Percentiles rank a stretch among this genome's conserved stretches.
These are phyloP conservation scores for Trichosporon sp. DNA, from an alignment of 1,284 basidiomycete species.

Conservation along the genomic window DNA sequence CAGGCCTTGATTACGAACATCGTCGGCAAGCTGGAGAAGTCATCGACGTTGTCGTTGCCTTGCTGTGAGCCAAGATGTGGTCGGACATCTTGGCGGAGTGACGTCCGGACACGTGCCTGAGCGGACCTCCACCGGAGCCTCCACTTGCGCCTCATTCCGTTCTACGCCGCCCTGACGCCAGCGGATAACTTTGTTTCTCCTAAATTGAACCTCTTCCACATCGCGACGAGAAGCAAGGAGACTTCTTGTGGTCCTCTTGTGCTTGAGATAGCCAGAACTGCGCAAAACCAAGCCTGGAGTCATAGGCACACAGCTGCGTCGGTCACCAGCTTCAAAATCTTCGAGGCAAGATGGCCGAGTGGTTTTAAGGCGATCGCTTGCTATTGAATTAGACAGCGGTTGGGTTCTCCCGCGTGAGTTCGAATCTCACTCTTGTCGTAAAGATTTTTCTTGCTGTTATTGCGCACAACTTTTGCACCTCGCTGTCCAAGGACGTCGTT, in stretches of 20 bases:
- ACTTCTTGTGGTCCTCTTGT: too few relatives aligned
- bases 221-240: too few relatives aligned
- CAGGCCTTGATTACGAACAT: not conserved
- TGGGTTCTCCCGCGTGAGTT: constrained; percentile 3
- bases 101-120: not conserved
- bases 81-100: not conserved
- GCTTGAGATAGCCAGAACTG: too few relatives aligned
- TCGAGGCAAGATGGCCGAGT: not conserved
- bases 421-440: constrained; percentile 2
- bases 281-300: too few relatives aligned
- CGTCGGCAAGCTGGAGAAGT: not conserved
- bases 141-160: not conserved
- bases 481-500: too few relatives aligned
- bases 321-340: too few relatives aligned
- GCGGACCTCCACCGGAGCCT: not conserved
- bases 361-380: constrained; percentile 4
- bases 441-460: not conserved
- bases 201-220: too few relatives aligned
- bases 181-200: too few relatives aligned
- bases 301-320: too few relatives aligned
- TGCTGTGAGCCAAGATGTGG: not conserved
- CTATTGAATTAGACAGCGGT: constrained; percentile 1
- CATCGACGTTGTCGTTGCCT: not conserved
- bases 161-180: too few relatives aligned
- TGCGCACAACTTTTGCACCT: not conserved